Base-by-base conservation (phyloP, 2,329 filamentous ascomycete genomes). In the Chrysoporthe cubensis region DNA sequence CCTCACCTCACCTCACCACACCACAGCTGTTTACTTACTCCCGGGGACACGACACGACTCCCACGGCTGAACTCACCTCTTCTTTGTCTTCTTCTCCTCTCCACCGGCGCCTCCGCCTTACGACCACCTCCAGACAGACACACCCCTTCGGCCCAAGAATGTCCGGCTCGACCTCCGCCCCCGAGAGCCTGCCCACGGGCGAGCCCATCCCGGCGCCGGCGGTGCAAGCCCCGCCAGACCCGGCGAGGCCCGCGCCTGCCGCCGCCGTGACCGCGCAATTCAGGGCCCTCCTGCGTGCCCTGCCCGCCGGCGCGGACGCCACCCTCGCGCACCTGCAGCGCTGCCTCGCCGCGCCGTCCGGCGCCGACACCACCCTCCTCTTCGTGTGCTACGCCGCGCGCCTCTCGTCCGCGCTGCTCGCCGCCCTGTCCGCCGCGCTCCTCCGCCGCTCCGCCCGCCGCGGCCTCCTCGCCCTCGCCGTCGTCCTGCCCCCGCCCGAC, bases 281-380 rank as follows among this genome's bases (percentile, higher is more conserved):
- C 43, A 4, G 5, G 8, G 73, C 75, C 50, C 72, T 79, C 60
- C 71, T 82, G 58, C 72, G 76, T 58, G 74, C 77, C 16, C 68
- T 77, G 18, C 81, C 82, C 54, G 76, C 79, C 71, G 78, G 79
- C 73, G 46, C 81, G 73, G 86, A 89, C 75, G 80, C 78, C 76
- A 85, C 88, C 75, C 77, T 90, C 70, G 76, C 82, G 37, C 84
- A 85, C 77, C 82, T 89, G 61, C 80, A 84, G 75, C 88, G 88
- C 71, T 87, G 91, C 75, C 82, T 93, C 73, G 85, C 88, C 71
- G 91, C 90, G 11, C 88, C 91, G 57, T 78, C 85, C 46, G 91
- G 91, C 74, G 88, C 90, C 77, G 91, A 94, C 79, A 85, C 87
- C 61, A 82, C 89, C 70, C 87, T 94, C 73, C 85, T 90, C 71